Conservation (phyloP, 352 stramenopile genomes). For the Globisporangium splendens region DNA sequence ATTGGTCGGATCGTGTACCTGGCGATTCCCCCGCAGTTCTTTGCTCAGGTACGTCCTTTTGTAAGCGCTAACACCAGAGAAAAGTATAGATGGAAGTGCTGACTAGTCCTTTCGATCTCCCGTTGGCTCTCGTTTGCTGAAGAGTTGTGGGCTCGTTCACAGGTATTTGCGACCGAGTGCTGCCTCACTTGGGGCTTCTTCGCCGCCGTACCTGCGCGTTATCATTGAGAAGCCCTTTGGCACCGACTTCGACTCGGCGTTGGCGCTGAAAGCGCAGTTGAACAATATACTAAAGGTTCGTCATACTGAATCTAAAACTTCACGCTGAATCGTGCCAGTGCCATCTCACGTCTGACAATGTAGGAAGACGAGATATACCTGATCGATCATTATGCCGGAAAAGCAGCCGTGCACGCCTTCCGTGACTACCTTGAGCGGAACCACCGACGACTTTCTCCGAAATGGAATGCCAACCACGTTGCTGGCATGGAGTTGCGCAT, state of each 20-base stretch:
- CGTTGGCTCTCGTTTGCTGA: not conserved
- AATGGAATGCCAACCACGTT: slow-evolving; percentile 31
- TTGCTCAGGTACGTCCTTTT: slow-evolving; percentile 34
- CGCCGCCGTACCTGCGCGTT: slow-evolving; percentile 49
- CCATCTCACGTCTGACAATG: not conserved
- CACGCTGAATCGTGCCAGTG: too few species aligned
- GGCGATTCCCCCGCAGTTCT: slow-evolving; percentile 70
- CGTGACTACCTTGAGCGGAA: slow-evolving; percentile 53
- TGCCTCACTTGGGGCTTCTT: not conserved
- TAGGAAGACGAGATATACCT: slow-evolving; percentile 71
- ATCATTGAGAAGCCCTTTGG: slow-evolving; percentile 85
- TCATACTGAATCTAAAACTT: not conserved
- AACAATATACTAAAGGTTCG: slow-evolving; percentile 32
- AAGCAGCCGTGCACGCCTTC: slow-evolving; percentile 56
- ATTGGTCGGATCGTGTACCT: slow-evolving; percentile 67
- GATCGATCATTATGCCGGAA: slow-evolving; percentile 88
- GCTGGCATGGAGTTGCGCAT: slow-evolving; percentile 44
- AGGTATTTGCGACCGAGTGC: slow-evolving; percentile 23
- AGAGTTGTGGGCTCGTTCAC: slow-evolving; percentile 33
- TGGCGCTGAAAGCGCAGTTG: slow-evolving; percentile 35
- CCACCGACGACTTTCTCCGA: slow-evolving; percentile 17
- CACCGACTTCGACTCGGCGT: slow-evolving; percentile 45
- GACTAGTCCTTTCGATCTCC: not conserved
- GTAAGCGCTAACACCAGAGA: not conserved
- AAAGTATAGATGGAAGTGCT: too few species aligned